Evolutionary conservation across 2,329 filamentous ascomycete genomes (phyloP).

Genomic region (Scedosporium apiospermum): DNA sequence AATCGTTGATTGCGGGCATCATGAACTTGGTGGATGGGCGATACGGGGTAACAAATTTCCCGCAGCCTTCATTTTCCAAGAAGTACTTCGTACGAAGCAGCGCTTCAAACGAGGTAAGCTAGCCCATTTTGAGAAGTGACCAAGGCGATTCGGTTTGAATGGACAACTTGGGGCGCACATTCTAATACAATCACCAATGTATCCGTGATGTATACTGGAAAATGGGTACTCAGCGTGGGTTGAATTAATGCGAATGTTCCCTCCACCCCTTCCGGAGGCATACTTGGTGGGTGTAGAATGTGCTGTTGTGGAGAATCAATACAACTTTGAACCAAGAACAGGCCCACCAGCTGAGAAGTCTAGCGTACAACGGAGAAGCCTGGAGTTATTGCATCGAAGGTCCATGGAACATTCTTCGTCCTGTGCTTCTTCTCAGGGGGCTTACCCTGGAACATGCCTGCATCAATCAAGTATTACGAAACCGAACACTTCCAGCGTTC

Average conservation of each 20-base stretch:
- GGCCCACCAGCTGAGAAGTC: not conserved
- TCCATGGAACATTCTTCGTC: not conserved
- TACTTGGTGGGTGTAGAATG: no score
- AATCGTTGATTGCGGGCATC: no score
- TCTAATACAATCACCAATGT: not conserved
- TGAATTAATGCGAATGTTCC: no score
- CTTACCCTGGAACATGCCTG: not conserved
- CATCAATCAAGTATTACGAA: not conserved
- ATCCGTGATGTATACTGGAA: not conserved
- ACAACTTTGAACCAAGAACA: no score
- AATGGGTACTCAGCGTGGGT: not conserved
- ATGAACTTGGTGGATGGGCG: no score
- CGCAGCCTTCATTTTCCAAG: no score
- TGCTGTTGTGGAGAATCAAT: no score
- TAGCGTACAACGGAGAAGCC: not conserved
- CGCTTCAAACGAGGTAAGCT: no score
- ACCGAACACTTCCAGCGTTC: not conserved
- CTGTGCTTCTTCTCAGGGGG: not conserved
- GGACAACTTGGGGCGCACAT: not conserved
- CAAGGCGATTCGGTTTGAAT: not conserved
- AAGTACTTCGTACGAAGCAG: no score
- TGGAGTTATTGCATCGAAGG: not conserved
- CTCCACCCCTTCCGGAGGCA: no score
- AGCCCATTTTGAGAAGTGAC: no score
- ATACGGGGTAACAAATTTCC: no score